phyloP scores from a whole-genome alignment of 208 protist species.

The Herpetomonas samuelpessoai region DNA sequence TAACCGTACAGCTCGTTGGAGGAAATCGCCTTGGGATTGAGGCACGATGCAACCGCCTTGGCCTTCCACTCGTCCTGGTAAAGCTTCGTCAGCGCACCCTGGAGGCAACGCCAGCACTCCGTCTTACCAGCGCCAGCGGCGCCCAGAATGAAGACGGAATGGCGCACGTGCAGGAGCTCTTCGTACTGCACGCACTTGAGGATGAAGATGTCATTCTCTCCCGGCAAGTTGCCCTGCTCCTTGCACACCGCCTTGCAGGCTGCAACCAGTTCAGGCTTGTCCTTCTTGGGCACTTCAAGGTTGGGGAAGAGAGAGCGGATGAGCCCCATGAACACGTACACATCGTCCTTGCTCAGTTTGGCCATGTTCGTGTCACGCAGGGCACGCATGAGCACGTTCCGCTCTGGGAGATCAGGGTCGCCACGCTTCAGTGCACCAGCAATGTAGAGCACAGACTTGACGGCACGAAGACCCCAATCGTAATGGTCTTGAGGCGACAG shows the following conservation, averaged over 20 bases:
- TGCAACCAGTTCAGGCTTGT: slow-evolving; percentile 89
- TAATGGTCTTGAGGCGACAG: slow-evolving; percentile 98
- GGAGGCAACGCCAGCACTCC: slow-evolving; percentile 95
- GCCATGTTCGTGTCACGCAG: slow-evolving; percentile 98
- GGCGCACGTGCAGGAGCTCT: slow-evolving; percentile 97
- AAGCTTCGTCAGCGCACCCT: slow-evolving; percentile 89
- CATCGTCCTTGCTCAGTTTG: slow-evolving; percentile 97
- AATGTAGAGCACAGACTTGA: slow-evolving; percentile 98
- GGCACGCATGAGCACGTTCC: slow-evolving; percentile 96
- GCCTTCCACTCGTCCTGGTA: slow-evolving; percentile 92
- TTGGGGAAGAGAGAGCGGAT: slow-evolving; percentile 98
- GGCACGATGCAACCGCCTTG: slow-evolving; percentile 83
- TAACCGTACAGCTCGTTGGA: slow-evolving; percentile 99
- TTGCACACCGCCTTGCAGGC: slow-evolving; percentile 91
- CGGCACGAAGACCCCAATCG: slow-evolving; percentile 98
- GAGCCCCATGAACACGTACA: slow-evolving; percentile 97
- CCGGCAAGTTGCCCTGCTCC: slow-evolving; percentile 91
- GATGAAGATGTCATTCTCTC: slow-evolving; percentile 98
- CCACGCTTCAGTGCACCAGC: slow-evolving; percentile 96
- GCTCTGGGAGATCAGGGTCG: slow-evolving; percentile 94
- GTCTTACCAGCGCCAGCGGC: slow-evolving; percentile 96
- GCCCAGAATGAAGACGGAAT: slow-evolving; percentile 98
- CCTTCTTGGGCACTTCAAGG: slow-evolving; percentile 94
- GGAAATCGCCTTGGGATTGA: slow-evolving; percentile 99
- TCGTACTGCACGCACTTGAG: slow-evolving; percentile 98